These are phyloP conservation scores for Telfairia occidentalis DNA, from an alignment of 331 rosid genomes.

Conservation along the genomic window DNA sequence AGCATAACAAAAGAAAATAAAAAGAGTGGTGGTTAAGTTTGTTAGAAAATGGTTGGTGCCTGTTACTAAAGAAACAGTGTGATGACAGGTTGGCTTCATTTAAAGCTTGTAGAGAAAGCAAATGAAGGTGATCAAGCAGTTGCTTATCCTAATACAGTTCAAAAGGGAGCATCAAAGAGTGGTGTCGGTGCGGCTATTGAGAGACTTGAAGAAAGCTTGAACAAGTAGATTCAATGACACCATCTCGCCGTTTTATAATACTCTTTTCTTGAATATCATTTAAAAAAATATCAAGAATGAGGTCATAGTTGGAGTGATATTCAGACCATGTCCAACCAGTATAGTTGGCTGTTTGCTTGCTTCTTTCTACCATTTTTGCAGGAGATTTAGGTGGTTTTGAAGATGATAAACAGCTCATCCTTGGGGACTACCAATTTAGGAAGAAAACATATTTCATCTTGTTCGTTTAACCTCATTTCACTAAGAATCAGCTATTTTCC, in stretches of 20 bases:
- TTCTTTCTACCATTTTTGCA: conserved; percentile 1
- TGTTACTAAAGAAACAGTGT: background rate
- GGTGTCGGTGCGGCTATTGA: conserved; percentile 76
- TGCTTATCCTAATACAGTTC: conserved; percentile 24
- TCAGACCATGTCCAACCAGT: background rate
- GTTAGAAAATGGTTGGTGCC: background rate
- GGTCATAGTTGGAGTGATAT: background rate
- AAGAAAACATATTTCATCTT: background rate
- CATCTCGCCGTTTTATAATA: background rate
- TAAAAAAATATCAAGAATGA: background rate
- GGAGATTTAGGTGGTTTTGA: background rate
- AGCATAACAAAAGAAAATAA: background rate
- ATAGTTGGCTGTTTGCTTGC: background rate
- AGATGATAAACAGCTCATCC: background rate
- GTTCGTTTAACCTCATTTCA: background rate
- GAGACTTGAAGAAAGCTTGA: conserved; percentile 61
- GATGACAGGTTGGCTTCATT: conserved; percentile 68
- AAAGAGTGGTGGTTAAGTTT: conserved; percentile 5
- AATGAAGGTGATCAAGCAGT: conserved; percentile 35
- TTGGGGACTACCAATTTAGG: background rate
- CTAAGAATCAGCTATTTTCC: background rate
- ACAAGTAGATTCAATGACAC: conserved; percentile 26
- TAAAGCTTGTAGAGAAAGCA: conserved; percentile 72
- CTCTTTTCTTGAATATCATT: no score
- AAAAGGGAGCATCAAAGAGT: conserved; percentile 37